Conservation (phyloP, 139 green algal genomes). For the Chlorella sp. region DNA sequence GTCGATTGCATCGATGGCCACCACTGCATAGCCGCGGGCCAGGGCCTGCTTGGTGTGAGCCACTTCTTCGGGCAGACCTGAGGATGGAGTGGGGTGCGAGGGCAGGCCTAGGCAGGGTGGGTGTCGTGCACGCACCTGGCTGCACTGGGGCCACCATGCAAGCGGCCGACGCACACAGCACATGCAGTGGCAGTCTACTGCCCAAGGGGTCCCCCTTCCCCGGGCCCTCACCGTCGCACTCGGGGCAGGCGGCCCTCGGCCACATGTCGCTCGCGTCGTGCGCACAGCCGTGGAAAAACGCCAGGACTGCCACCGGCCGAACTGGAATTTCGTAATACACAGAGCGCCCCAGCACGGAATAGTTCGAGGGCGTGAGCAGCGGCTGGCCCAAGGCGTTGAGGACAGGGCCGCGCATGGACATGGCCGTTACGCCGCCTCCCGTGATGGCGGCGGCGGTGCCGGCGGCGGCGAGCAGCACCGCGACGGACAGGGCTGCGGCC, state of each 20-base stretch:
- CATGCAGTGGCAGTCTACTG: background rate
- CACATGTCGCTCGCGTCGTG: constrained; percentile 14
- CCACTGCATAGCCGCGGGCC: constrained; percentile 13
- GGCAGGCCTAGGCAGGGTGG: too few relatives aligned
- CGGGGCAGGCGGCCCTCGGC: background rate
- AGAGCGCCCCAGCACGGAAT: background rate
- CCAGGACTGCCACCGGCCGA: background rate
- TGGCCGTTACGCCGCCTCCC: too few relatives aligned
- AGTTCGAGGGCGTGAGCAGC: background rate
- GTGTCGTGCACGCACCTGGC: background rate
- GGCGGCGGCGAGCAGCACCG: too few relatives aligned
- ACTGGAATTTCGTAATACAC: background rate
- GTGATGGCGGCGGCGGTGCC: too few relatives aligned
- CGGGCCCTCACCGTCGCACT: constrained; percentile 7
- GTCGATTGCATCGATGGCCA: constrained; percentile 1
- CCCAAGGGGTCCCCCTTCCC: background rate
- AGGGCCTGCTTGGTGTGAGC: constrained; percentile 34
- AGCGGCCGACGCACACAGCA: background rate
- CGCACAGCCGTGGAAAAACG: constrained; percentile 16
- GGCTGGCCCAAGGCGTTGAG: background rate
- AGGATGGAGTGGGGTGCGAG: background rate
- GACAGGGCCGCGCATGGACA: too few relatives aligned
- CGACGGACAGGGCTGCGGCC: too few relatives aligned
- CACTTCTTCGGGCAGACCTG: constrained; percentile 29
- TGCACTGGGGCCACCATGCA: too few relatives aligned